Evolutionary conservation across 2,329 filamentous ascomycete species (phyloP).

Genomic region (Meredithiella fracta): DNA sequence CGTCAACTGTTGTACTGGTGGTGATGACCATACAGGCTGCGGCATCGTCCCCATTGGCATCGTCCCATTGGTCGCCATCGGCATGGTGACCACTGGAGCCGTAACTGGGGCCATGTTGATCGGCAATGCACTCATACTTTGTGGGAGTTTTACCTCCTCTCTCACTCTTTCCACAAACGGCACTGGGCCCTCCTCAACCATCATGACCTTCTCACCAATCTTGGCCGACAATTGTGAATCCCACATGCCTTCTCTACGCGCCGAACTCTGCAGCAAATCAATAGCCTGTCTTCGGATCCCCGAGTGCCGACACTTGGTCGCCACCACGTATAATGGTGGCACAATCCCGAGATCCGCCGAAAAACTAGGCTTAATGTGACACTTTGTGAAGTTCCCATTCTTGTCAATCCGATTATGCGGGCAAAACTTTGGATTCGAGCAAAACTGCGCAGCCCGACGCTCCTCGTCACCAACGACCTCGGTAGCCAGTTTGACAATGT

Average conservation of each 20-base stretch:
- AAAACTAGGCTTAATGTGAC: slow-evolving; percentile 44
- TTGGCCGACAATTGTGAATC: slow-evolving; percentile 43
- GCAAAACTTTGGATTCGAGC: slow-evolving; percentile 29
- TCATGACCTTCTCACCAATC: slow-evolving; percentile 39
- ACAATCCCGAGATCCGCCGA: slow-evolving; percentile 48
- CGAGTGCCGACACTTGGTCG: slow-evolving; percentile 46
- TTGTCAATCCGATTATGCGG: slow-evolving; percentile 24
- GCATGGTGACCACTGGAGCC: too few species aligned
- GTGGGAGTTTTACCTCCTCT: neutral
- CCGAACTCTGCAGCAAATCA: slow-evolving; percentile 40
- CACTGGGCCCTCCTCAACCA: slow-evolving; percentile 35
- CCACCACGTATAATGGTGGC: slow-evolving; percentile 48
- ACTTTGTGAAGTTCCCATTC: slow-evolving; percentile 27
- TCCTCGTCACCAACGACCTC: slow-evolving; percentile 46
- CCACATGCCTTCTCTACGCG: slow-evolving; percentile 53
- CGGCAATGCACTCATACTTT: too few species aligned
- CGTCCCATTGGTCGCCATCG: too few species aligned
- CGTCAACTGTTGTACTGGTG: too few species aligned
- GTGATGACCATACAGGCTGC: too few species aligned
- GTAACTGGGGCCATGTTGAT: too few species aligned
- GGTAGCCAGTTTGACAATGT: slow-evolving; percentile 39
- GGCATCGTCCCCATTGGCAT: too few species aligned
- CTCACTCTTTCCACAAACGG: neutral
- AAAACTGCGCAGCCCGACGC: slow-evolving; percentile 29
- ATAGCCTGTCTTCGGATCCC: slow-evolving; percentile 42